Base-by-base conservation (phyloP, 164 flowering plant species). In the Houttuynia cordata region DNA sequence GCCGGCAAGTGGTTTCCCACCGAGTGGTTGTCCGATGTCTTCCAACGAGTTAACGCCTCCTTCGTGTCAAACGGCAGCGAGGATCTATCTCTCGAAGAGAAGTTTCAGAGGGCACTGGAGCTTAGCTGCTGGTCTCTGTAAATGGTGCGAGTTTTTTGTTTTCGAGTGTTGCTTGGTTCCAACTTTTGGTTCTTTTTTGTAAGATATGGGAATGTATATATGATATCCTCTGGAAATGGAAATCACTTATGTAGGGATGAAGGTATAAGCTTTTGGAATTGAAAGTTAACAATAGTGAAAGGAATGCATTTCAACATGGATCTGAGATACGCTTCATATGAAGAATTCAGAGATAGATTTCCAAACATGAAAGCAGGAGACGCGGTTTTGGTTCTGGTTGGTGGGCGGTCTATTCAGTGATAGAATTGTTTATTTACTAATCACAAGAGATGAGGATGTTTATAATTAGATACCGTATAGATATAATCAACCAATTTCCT, bases 121-220 rank as follows among this genome's bases (percentile, higher is more conserved):
- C 62, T 68, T 15, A 58, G 72, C 53, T 68, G 75, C 49, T 69
- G 72, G 75, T 65, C 72, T 56, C 60, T 68, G 47, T 68, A 60
- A 72, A 18, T 58, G 24, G 4, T 6, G 9, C 24, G 3, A 53
- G 25, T 15, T 23, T 13, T 24, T 10, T 13, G 12, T 45, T 10
- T 12, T 1, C 49, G 49, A 30, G 37, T 30, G 37, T 30, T 30
- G 37, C 37, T 2, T 45, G 3, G 17, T 45, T 45, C 14, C 14
- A 42, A 10, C 49, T 45, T 1, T 45, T 7, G 5, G 8, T 10
- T 12, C 12, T 1, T 14, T 39, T 15, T 39, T 21, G 13, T 22
- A n/a, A n/a, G n/a, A 23, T 10, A 20, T 58, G 22, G 0, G 18
- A 47, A 10, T 19, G 30, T 13, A 45, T 21, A 15, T 17, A 59